A percentile compares a stretch with the other conserved stretches of the same genome.
phyloP scores from a whole-genome alignment of 495 filamentous ascomycete species.

The Hypoxylon intermedium region DNA sequence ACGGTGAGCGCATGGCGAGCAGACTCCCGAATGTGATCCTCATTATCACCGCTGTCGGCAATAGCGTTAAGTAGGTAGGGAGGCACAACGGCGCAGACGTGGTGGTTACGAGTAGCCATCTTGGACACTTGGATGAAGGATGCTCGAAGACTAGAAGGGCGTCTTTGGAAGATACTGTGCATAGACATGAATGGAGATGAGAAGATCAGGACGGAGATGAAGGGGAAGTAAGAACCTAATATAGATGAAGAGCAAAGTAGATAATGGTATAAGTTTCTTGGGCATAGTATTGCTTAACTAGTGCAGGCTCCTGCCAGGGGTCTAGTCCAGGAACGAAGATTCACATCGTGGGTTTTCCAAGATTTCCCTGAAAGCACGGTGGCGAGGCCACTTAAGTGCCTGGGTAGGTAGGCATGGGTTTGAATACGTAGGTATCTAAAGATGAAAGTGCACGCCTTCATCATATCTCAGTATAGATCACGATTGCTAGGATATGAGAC shows the following conservation, averaged over 20 bases:
- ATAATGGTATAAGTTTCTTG: neutral
- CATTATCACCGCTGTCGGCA: constrained; percentile 40
- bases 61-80: constrained; percentile 50
- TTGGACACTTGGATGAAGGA: constrained; percentile 13
- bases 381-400: constrained; percentile 2
- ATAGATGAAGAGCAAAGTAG: neutral
- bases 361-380: neutral
- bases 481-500: constrained; percentile 12
- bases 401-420: constrained; percentile 1
- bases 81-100: constrained; percentile 48
- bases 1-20: constrained; percentile 40
- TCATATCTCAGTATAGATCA: neutral
- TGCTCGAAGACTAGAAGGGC: constrained; percentile 1
- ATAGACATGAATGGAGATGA: constrained; percentile 4
- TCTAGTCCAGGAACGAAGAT: neutral
- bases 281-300: neutral
- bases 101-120: constrained; percentile 31
- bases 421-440: neutral
- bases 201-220: neutral
- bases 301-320: constrained; percentile 1
- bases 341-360: neutral
- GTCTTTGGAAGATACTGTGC: neutral
- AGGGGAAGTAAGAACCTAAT: neutral
- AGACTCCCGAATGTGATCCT: constrained; percentile 33
- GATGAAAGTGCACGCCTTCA: constrained; percentile 3